These are phyloP conservation scores for Suhomyces maxii DNA, from an alignment of 1,139 yeast genomes.

Conservation along the genomic window DNA sequence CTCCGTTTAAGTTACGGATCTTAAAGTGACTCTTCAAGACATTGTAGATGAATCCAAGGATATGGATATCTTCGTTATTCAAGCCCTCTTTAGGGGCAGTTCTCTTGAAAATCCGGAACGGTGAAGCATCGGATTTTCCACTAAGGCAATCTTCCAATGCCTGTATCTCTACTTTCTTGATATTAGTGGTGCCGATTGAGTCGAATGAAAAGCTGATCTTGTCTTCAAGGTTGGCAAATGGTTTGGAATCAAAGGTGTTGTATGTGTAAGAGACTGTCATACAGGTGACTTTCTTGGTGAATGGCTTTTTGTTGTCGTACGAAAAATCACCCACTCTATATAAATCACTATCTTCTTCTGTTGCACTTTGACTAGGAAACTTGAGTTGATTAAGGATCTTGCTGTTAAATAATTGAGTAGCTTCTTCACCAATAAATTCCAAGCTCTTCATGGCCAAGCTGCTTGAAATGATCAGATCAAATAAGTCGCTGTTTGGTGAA, in stretches of 20 bases:
- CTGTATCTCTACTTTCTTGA: constrained; percentile 23
- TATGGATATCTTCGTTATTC: constrained; percentile 31
- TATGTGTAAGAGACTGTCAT: constrained; percentile 38
- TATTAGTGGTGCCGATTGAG: constrained; percentile 21
- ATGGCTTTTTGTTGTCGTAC: neutral
- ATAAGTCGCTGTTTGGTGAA: constrained; percentile 27
- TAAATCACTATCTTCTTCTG: constrained; percentile 8
- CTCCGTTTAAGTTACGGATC: constrained; percentile 35
- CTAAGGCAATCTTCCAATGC: constrained; percentile 29
- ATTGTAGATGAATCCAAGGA: constrained; percentile 34
- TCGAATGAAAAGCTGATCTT: constrained; percentile 33
- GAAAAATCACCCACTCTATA: constrained; percentile 18
- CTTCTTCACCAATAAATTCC: constrained; percentile 11
- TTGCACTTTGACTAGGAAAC: constrained; percentile 16
- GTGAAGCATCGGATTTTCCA: constrained; percentile 28
- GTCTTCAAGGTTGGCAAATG: constrained; percentile 27
- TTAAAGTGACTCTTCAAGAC: constrained; percentile 35
- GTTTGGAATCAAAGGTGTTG: constrained; percentile 35
- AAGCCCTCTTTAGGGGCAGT: constrained; percentile 7
- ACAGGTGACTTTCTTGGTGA: constrained; percentile 22
- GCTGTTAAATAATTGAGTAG: constrained; percentile 15
- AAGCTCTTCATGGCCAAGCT: constrained; percentile 13
- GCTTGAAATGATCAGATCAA: constrained; percentile 18
- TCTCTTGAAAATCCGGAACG: constrained; percentile 31
- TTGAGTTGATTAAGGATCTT: constrained; percentile 12